These are phyloP conservation scores for Anthostomella pinea DNA, from an alignment of 2,329 filamentous ascomycete species.

Conservation along the genomic window DNA sequence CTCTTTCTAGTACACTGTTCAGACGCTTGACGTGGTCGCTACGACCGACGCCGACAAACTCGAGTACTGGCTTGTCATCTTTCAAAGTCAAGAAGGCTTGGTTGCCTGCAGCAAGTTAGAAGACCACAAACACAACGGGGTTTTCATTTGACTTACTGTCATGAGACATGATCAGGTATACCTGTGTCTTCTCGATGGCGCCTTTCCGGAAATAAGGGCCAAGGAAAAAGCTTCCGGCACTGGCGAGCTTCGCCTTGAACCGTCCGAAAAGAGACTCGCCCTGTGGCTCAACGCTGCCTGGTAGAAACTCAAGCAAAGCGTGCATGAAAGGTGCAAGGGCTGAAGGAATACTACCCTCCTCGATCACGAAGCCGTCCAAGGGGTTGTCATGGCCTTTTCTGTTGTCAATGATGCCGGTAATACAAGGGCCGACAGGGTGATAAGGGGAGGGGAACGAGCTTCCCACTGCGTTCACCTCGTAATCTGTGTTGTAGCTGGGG, in stretches of 20 bases:
- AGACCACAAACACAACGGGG: background rate
- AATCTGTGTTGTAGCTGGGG: conserved; percentile 55
- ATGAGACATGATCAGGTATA: conserved; percentile 66
- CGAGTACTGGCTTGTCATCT: conserved; percentile 57
- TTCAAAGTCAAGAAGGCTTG: conserved; percentile 59
- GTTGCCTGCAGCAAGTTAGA: conserved; percentile 39
- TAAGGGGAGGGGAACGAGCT: conserved; percentile 46
- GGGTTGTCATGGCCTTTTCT: conserved; percentile 50
- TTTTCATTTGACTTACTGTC: conserved; percentile 43
- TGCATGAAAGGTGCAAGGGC: conserved; percentile 56
- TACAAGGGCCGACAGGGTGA: conserved; percentile 58
- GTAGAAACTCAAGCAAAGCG: conserved; percentile 53
- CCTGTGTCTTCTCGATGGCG: conserved; percentile 57
- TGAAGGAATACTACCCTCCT: conserved; percentile 60
- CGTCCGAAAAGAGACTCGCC: conserved; percentile 38
- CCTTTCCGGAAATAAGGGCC: conserved; percentile 57
- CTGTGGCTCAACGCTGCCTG: conserved; percentile 41
- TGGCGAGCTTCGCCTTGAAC: conserved; percentile 46
- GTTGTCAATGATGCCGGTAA: conserved; percentile 61
- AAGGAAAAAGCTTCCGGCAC: conserved; percentile 51
- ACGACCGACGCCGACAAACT: conserved; percentile 57
- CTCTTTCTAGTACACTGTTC: conserved; percentile 49
- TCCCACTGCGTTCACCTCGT: conserved; percentile 56
- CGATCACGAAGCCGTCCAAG: conserved; percentile 60
- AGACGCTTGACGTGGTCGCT: conserved; percentile 53